Evolutionary conservation across 371 early-diverging fungal species (phyloP).

Genomic region (Syncephalis plumigaleata): DNA sequence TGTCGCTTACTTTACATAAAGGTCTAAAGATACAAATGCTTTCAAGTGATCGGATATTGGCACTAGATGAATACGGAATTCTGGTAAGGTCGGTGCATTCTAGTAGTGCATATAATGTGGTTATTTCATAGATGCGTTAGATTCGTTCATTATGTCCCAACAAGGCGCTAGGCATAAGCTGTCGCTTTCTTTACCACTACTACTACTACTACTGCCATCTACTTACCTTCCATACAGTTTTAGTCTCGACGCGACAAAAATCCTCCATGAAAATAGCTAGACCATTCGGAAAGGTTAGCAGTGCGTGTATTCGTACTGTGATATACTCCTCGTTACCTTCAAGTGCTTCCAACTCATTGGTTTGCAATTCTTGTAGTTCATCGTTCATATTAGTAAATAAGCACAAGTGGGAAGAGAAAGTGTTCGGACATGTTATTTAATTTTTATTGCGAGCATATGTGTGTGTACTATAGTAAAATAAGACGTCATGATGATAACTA

Average conservation of each 20-base stretch:
- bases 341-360: constrained; percentile 58
- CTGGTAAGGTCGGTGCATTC: constrained; percentile 35
- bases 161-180: too few species aligned
- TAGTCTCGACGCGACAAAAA: constrained; percentile 31
- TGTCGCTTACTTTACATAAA: constrained; percentile 38
- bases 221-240: constrained; percentile 54
- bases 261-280: constrained; percentile 53
- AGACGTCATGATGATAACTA: too few species aligned
- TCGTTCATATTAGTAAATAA: too few species aligned
- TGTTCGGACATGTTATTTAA: too few species aligned
- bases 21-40: constrained; percentile 29
- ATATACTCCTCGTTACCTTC: too few species aligned
- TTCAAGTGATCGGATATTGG: constrained; percentile 32
- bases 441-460: too few species aligned
- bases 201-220: too few species aligned
- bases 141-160: too few species aligned
- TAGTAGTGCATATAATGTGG: too few species aligned
- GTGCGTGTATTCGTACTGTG: not conserved
- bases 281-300: not conserved
- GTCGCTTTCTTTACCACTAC: too few species aligned
- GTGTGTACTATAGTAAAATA: too few species aligned
- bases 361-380: constrained; percentile 37
- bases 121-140: not conserved
- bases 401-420: too few species aligned
- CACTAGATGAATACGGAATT: constrained; percentile 40